Evolutionary conservation across 148 eudicot species (phyloP), one percentile per base, ranked within the genome.

Genomic region (Suaeda aralocaspica): DNA sequence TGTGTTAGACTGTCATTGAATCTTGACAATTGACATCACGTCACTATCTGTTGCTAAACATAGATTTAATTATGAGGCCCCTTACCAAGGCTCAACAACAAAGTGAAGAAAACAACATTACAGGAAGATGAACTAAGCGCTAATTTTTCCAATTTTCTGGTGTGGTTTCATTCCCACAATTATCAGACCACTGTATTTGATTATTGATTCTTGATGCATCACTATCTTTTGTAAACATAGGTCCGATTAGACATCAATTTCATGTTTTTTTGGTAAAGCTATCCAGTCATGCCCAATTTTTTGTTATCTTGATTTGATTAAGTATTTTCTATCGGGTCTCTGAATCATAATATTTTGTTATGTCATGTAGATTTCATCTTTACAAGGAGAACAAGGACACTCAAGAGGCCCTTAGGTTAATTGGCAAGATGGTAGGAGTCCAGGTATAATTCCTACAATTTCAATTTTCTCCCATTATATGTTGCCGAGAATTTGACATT

Each of bases 381-480:
- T 94, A 82, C 88, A 94, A 94, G 86, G 99, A 94, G 89, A 94
- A 94, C 75, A 94, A 94, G 86, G 99, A 94, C 72, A 94, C 99
- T 25, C 99, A 94, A 71, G 99, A 94, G 75, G 96, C 85, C 30
- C 28, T 94, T 58, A 84, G 97, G 60, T 63, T 94, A 76, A 85
- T 94, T 66, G 97, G 89, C 55, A 91, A 89, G 87, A 89, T 95
- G 97, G 92, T 95, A 74, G 99, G 97, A 46, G 66, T 89, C 71
- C 92, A 95, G 90, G 98, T 94, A 69, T 69, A 9, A 59, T 61
- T 22, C 22, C 14, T 4, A 36, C 18, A 3, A 3, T 49, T 1
- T 22, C 53, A 19, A 19, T 49, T 0, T 49, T 36, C 41, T 36
- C 8, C 8, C 5, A 3, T 3, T 36, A 0, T 24, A 13, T 70